Evolutionary conservation across 176 grass and related monocot species (phyloP).

Genomic region (Tuctoria greenei): DNA sequence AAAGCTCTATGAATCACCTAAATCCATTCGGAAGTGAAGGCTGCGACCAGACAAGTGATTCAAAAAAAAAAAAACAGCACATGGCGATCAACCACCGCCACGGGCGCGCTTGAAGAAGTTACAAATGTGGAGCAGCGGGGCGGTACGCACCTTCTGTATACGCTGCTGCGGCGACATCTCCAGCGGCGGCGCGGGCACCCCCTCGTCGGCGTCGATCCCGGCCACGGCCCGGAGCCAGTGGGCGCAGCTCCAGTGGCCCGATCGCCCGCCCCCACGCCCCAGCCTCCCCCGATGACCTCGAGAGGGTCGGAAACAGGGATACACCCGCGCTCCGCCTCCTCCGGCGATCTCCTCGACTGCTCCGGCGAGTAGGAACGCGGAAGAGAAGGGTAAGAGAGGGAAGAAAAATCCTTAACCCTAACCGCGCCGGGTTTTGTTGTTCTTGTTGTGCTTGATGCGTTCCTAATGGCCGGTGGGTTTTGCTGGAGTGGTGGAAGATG

Average conservation of each 20-base stretch:
- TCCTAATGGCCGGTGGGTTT: too few relatives aligned
- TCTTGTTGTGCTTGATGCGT: too few relatives aligned
- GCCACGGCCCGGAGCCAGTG: conserved; percentile 91
- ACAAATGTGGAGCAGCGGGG: not conserved
- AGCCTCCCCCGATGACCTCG: conserved; percentile 43
- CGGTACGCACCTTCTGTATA: conserved; percentile 53
- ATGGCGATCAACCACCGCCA: not conserved
- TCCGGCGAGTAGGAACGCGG: not conserved
- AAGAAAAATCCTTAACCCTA: conserved; percentile 28
- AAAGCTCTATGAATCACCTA: not conserved
- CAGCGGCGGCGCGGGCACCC: conserved; percentile 6
- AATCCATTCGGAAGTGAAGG: not conserved
- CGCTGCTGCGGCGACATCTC: conserved; percentile 48
- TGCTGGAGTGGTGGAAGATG: too few relatives aligned
- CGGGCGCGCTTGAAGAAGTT: not conserved
- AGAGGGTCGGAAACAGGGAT: not conserved
- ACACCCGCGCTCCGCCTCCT: too few relatives aligned
- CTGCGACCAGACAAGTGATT: too few relatives aligned
- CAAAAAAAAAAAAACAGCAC: too few relatives aligned
- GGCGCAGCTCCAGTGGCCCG: conserved; percentile 81
- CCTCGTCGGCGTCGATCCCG: conserved; percentile 61
- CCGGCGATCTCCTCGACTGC: not conserved
- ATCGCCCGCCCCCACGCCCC: conserved; percentile 87
- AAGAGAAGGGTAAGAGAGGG: not conserved
- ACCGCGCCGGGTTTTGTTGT: too few relatives aligned